Conservation (phyloP, 2,329 filamentous ascomycete genomes). For the Elsinoe perseae region DNA sequence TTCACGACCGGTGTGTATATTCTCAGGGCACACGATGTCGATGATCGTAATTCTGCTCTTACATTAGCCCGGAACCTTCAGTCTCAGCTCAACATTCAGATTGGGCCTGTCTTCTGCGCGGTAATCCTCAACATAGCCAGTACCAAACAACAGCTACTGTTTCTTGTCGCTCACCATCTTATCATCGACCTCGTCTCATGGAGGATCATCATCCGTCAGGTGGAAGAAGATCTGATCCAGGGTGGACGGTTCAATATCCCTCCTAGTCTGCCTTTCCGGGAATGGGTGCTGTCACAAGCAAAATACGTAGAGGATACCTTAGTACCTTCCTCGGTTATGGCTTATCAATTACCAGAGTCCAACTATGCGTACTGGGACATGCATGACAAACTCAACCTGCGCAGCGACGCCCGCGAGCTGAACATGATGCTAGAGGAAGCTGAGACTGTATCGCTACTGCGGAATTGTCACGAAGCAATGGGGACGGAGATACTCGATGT, state of each 20-base stretch:
- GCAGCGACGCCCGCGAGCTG: too few species aligned
- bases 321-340: too few species aligned
- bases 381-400: too few species aligned
- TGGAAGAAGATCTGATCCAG: constrained; percentile 28
- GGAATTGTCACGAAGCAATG: too few species aligned
- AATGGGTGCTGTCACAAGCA: too few species aligned
- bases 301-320: too few species aligned
- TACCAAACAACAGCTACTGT: constrained; percentile 29
- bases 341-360: too few species aligned
- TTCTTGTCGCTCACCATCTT: constrained; percentile 32
- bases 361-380: too few species aligned
- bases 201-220: constrained; percentile 33
- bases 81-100: constrained; percentile 29
- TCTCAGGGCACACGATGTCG: constrained; percentile 24
- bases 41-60: constrained; percentile 25
- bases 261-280: constrained; percentile 22
- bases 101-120: constrained; percentile 35
- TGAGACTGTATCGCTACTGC: too few species aligned
- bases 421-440: too few species aligned
- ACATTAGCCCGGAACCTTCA: constrained; percentile 7
- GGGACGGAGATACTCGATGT: too few species aligned
- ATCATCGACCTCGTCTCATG: constrained; percentile 35
- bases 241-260: neutral
- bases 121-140: constrained; percentile 30
- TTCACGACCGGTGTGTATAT: constrained; percentile 29